These are phyloP conservation scores for Neonectria magnoliae DNA, from an alignment of 2,329 filamentous ascomycete species.

Conservation along the genomic window DNA sequence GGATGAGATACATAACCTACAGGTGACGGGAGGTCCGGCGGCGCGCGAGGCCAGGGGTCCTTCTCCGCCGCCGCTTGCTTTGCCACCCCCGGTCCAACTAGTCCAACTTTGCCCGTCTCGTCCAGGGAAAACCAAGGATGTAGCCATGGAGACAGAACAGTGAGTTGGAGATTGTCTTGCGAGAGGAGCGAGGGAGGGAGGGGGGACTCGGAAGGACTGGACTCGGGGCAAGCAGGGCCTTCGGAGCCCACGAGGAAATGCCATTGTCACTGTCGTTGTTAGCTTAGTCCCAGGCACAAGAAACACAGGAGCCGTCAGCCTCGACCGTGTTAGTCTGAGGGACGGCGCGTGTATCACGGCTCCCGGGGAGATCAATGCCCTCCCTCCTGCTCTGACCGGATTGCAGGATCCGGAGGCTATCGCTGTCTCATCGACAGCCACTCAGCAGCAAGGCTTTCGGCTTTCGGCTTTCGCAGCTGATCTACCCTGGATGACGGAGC, in stretches of 20 bases:
- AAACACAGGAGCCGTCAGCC: conserved; percentile 33
- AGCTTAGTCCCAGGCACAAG: conserved; percentile 20
- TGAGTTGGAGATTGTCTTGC: conserved; percentile 26
- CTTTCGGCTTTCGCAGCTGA: conserved; percentile 23
- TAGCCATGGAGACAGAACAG: conserved; percentile 1
- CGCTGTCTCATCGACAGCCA: conserved; percentile 32
- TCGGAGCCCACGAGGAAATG: conserved; percentile 18
- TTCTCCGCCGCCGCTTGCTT: conserved; percentile 21
- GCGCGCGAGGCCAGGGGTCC: conserved; percentile 35
- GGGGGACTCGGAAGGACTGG: conserved; percentile 8
- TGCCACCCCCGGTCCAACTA: conserved; percentile 22
- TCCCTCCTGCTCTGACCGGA: conserved; percentile 13
- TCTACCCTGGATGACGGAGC: conserved; percentile 1
- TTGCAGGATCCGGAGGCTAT: conserved; percentile 31
- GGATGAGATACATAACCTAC: conserved; percentile 33
- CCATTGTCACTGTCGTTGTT: conserved; percentile 14
- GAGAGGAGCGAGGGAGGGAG: conserved; percentile 28
- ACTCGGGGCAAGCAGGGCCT: neutral
- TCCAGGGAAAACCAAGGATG: conserved; percentile 19
- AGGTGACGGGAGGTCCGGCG: conserved; percentile 39
- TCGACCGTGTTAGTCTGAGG: conserved; percentile 9
- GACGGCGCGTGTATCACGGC: conserved; percentile 27
- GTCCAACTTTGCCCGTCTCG: conserved; percentile 21
- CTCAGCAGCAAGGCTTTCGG: conserved; percentile 34
- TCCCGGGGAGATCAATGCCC: conserved; percentile 32